Evolutionary conservation across 208 protist genomes (phyloP).

Genomic region (Naegleria fowleri): DNA sequence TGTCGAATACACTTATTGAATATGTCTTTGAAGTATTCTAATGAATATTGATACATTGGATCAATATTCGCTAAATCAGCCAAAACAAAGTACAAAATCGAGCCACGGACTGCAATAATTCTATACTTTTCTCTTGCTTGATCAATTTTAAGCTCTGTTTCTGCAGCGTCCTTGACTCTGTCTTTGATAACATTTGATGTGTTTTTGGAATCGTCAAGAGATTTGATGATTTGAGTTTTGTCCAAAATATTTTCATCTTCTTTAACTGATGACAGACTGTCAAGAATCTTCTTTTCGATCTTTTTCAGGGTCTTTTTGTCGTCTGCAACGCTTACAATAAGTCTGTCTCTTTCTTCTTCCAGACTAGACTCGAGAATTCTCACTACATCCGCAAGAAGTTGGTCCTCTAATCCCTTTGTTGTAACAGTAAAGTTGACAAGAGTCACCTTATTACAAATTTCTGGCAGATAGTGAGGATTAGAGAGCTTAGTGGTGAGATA

Average conservation of each 20-base stretch:
- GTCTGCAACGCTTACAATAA: conserved; percentile 77
- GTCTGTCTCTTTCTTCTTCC: conserved; percentile 86
- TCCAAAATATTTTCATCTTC: conserved; percentile 81
- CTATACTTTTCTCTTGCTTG: conserved; percentile 73
- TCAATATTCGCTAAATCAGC: conserved; percentile 85
- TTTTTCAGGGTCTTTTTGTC: conserved; percentile 80
- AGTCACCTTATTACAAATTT: conserved; percentile 88
- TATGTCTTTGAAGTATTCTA: conserved; percentile 92
- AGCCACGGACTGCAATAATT: conserved; percentile 72
- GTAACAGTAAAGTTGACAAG: conserved; percentile 97
- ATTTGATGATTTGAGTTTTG: conserved; percentile 83
- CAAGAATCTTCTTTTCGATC: conserved; percentile 83
- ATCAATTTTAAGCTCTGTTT: conserved; percentile 86
- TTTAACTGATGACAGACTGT: conserved; percentile 69
- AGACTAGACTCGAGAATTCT: conserved; percentile 81
- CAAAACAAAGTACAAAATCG: conserved; percentile 89
- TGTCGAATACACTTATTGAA: conserved; percentile 49
- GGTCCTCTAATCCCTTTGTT: conserved; percentile 82
- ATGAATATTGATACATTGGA: conserved; percentile 97
- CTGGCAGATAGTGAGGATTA: conserved; percentile 89
- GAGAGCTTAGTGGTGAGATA: conserved; percentile 89
- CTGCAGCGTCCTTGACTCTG: conserved; percentile 72
- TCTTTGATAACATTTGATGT: conserved; percentile 74
- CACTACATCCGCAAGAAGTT: conserved; percentile 86
- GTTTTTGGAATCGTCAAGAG: conserved; percentile 81